Evolutionary conservation across 2,329 filamentous ascomycete genomes (phyloP).

Genomic region (Nectriaceae sp.): DNA sequence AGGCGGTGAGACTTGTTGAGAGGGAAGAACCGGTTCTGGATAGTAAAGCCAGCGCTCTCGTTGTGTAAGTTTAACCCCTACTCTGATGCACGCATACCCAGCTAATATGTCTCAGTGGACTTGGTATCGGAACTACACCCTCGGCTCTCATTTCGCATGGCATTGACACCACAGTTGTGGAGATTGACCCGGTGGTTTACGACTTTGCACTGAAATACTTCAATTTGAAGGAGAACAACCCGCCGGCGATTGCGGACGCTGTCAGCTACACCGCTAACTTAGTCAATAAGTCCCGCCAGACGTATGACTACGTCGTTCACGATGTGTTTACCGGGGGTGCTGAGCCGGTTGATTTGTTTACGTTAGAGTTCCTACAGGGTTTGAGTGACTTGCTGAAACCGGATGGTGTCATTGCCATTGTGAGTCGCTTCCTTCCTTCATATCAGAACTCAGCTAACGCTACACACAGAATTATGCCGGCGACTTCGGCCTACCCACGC

Average conservation of each 20-base stretch:
- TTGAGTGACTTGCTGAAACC: conserved; percentile 72
- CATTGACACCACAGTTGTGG: conserved; percentile 89
- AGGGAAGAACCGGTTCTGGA: conserved; percentile 56
- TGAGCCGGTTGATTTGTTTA: conserved; percentile 88
- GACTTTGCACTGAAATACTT: conserved; percentile 85
- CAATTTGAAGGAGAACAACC: conserved; percentile 73
- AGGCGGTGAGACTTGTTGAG: conserved; percentile 83
- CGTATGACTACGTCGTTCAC: conserved; percentile 92
- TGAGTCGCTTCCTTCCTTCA: conserved; percentile 45
- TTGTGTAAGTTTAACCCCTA: conserved; percentile 64
- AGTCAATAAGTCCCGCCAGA: conserved; percentile 43
- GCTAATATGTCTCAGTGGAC: conserved; percentile 57
- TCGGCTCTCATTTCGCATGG: conserved; percentile 84
- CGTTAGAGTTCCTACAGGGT: conserved; percentile 75
- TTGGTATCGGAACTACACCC: conserved; percentile 90
- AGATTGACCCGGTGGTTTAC: conserved; percentile 90
- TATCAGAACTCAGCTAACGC: conserved; percentile 14
- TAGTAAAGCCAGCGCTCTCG: conserved; percentile 73
- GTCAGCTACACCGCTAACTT: conserved; percentile 63
- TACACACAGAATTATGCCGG: conserved; percentile 82
- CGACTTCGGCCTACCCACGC: conserved; percentile 75
- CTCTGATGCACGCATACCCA: not conserved
- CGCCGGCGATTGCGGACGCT: conserved; percentile 79
- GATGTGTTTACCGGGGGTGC: conserved; percentile 97
- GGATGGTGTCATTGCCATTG: conserved; percentile 84